These are phyloP conservation scores for Podaxis pistillaris DNA, from an alignment of 768 basidiomycete genomes.

Conservation along the genomic window DNA sequence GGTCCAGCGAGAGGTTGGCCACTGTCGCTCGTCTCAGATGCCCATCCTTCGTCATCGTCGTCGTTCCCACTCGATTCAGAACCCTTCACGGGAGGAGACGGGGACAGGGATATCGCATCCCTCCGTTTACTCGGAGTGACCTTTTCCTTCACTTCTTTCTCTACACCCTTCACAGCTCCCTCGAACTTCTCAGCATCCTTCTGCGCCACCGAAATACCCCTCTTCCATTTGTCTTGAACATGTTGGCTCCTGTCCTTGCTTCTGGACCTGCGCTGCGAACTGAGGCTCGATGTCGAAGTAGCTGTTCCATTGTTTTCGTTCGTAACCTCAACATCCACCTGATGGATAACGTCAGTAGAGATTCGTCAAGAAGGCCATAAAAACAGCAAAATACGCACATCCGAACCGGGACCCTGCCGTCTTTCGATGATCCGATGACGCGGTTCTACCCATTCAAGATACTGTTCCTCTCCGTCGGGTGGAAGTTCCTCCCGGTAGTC, in stretches of 20 bases:
- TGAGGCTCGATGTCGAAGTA: constrained; percentile 43
- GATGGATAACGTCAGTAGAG: neutral
- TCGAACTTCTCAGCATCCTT: constrained; percentile 25
- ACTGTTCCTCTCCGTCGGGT: constrained; percentile 21
- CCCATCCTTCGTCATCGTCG: constrained; percentile 64
- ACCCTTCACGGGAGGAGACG: constrained; percentile 15
- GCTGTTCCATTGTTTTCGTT: neutral
- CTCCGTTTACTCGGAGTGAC: neutral
- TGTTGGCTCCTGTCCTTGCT: constrained; percentile 19
- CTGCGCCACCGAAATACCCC: constrained; percentile 21
- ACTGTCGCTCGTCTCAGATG: constrained; percentile 49
- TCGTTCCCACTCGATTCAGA: constrained; percentile 23
- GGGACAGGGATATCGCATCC: constrained; percentile 2
- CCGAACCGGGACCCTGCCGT: constrained; percentile 23
- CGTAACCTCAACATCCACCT: constrained; percentile 8
- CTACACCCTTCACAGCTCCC: constrained; percentile 19
- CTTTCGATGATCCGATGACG: constrained; percentile 27
- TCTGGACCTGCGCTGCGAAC: constrained; percentile 53
- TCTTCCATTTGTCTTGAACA: constrained; percentile 21
- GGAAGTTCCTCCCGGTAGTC: constrained; percentile 19
- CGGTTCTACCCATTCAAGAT: constrained; percentile 28
- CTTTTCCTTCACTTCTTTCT: constrained; percentile 16
- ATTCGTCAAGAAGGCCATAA: neutral
- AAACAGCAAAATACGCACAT: constrained; percentile 24
- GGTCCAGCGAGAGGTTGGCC: constrained; percentile 14